Percentiles rank a stretch among this genome's conserved stretches.
These are phyloP conservation scores for Leucosporidium creatinivorum DNA, from an alignment of 768 basidiomycete species.

Conservation along the genomic window DNA sequence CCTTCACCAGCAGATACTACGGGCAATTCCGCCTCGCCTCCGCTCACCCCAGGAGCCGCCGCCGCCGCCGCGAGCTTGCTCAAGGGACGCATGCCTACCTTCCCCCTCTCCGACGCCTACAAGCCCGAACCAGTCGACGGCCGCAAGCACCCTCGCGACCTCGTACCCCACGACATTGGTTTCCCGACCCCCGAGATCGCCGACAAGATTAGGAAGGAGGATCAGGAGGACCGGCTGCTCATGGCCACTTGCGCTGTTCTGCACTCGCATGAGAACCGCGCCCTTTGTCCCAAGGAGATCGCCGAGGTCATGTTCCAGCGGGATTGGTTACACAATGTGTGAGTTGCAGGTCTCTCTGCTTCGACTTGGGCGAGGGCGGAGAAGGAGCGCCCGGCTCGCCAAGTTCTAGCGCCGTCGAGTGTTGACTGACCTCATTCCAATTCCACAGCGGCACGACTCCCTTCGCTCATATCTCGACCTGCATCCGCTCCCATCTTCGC, in stretches of 20 bases:
- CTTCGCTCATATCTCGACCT: conserved; percentile 36
- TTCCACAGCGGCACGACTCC: conserved; percentile 33
- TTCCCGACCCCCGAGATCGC: conserved; percentile 24
- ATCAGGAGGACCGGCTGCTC: conserved; percentile 30
- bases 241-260: conserved; percentile 32
- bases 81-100: conserved; percentile 20
- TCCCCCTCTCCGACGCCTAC: conserved; percentile 32
- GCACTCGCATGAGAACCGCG: conserved; percentile 32
- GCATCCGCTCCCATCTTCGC: conserved; percentile 35
- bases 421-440: neutral
- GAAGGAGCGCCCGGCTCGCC: neutral
- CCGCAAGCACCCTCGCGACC: conserved; percentile 23
- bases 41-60: neutral
- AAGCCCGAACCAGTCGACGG: conserved; percentile 19
- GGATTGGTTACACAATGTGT: conserved; percentile 35
- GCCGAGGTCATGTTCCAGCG: conserved; percentile 33
- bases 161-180: conserved; percentile 25
- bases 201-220: conserved; percentile 21
- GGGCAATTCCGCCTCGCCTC: neutral
- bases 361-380: neutral
- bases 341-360: conserved; percentile 5
- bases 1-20: neutral
- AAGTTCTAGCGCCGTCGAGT: neutral
- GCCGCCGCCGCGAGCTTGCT: neutral
- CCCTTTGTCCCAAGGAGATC: conserved; percentile 37